Evolutionary conservation across 352 stramenopile genomes (phyloP).

Genomic region (Phytophthora pistaciae): DNA sequence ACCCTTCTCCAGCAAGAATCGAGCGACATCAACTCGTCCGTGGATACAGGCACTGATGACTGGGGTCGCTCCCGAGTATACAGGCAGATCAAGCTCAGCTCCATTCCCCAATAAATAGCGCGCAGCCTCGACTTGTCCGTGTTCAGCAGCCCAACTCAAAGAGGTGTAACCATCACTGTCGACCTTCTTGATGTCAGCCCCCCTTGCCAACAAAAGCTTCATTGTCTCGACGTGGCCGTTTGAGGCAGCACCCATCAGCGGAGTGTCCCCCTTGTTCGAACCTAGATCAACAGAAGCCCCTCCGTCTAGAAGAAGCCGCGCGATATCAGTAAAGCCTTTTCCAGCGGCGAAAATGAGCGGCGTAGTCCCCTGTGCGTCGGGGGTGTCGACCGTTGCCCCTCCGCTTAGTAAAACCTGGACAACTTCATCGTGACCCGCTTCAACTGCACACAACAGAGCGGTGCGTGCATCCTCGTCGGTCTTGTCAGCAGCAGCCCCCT

Average conservation of each 20-base stretch:
- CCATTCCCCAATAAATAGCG: conserved; percentile 7
- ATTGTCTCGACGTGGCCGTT: background rate
- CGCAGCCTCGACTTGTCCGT: conserved; percentile 1
- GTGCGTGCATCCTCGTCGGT: background rate
- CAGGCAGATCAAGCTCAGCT: background rate
- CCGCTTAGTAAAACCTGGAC: too few species aligned
- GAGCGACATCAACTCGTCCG: background rate
- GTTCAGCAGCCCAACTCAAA: conserved; percentile 4
- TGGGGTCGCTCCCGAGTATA: background rate
- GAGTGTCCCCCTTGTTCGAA: too few species aligned
- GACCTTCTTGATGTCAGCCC: conserved; percentile 1
- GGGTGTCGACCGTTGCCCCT: too few species aligned
- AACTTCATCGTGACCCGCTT: too few species aligned
- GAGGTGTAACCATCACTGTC: background rate
- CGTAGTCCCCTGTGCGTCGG: too few species aligned
- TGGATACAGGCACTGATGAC: background rate
- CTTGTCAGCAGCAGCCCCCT: background rate
- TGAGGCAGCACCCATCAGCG: background rate
- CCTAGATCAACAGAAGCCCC: too few species aligned
- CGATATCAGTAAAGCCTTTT: too few species aligned
- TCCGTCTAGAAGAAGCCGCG: too few species aligned
- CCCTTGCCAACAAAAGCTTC: background rate
- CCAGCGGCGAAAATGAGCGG: too few species aligned
- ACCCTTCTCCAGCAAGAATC: background rate
- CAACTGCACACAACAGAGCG: too few species aligned